Evolutionary conservation across 306 rosid genomes (phyloP).

Genomic region (Corylus americana): DNA sequence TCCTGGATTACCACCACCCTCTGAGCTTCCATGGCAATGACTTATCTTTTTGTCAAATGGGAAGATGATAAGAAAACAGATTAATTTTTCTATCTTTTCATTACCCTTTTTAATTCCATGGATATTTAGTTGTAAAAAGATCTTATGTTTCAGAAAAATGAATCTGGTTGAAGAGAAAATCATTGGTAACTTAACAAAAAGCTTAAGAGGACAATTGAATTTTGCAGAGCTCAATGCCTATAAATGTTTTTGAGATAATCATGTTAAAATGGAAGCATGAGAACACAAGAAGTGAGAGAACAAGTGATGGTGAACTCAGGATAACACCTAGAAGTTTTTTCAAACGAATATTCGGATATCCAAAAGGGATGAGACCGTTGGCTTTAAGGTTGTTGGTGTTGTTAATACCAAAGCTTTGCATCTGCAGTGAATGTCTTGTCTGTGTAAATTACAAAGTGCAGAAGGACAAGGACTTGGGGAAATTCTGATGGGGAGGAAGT

Average conservation of each 20-base stretch:
- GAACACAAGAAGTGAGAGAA: not conserved
- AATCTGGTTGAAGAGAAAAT: not conserved
- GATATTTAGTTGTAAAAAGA: not conserved
- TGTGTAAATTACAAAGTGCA: not conserved
- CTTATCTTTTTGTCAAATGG: not conserved
- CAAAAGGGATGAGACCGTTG: not conserved
- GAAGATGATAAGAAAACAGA: not conserved
- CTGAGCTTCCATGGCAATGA: slow-evolving; percentile 35
- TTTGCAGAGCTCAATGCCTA: not conserved
- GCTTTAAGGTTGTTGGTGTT: not conserved
- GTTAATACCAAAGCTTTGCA: not conserved
- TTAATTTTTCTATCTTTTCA: not conserved
- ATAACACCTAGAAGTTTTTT: slow-evolving; percentile 5
- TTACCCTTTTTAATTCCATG: too few relatives aligned
- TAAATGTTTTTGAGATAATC: too few relatives aligned
- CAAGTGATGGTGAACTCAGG: slow-evolving; percentile 15
- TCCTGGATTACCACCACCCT: slow-evolving; percentile 73
- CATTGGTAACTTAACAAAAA: not conserved
- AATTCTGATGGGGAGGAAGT: not conserved
- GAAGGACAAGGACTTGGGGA: not conserved
- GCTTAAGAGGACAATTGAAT: too few relatives aligned
- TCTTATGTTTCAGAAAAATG: not conserved
- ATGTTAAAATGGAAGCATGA: not conserved
- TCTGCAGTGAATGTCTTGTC: not conserved
- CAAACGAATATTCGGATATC: slow-evolving; percentile 23